These are phyloP conservation scores for Spizellomyces sp. DNA, from an alignment of 192 early-diverging fungal genomes.

Conservation along the genomic window DNA sequence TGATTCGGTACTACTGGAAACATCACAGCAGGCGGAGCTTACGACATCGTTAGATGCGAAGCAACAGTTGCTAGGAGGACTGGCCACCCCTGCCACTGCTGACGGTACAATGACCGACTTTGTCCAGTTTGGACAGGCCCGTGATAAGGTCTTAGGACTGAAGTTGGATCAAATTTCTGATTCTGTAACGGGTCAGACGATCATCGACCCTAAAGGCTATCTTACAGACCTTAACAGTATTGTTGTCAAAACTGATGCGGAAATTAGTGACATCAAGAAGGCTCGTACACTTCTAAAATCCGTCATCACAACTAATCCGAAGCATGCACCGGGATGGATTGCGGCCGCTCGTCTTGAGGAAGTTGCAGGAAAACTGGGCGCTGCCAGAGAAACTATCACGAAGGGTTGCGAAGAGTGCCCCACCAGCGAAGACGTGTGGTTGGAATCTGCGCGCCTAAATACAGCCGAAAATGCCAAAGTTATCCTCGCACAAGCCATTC, in stretches of 20 bases:
- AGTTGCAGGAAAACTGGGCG: conserved; percentile 76
- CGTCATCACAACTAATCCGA: conserved; percentile 91
- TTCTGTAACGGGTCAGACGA: conserved; percentile 80
- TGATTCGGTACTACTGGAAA: conserved; percentile 69
- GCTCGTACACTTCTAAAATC: conserved; percentile 86
- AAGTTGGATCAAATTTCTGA: conserved; percentile 92
- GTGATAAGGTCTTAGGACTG: conserved; percentile 87
- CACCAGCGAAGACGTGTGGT: conserved; percentile 94
- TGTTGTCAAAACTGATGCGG: conserved; percentile 76
- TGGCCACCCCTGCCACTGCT: conserved; percentile 54
- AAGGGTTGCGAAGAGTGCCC: conserved; percentile 95
- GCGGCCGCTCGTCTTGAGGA: conserved; percentile 97
- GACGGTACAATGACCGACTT: conserved; percentile 82
- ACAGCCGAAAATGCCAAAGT: conserved; percentile 80
- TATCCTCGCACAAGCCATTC: conserved; percentile 88
- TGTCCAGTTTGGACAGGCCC: conserved; percentile 87
- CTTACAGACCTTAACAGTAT: conserved; percentile 89
- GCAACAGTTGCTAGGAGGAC: conserved; percentile 60
- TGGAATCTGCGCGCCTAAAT: conserved; percentile 92
- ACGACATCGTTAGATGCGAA: conserved; percentile 65
- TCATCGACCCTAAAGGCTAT: conserved; percentile 94
- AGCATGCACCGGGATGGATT: conserved; percentile 98
- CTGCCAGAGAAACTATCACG: conserved; percentile 84
- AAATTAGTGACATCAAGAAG: conserved; percentile 86
- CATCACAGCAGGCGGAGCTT: conserved; percentile 50